Percentiles rank a stretch among this genome's conserved stretches.
These are phyloP conservation scores for Paraglomus brasilianum DNA, from an alignment of 192 early-diverging fungal species.

Conservation along the genomic window DNA sequence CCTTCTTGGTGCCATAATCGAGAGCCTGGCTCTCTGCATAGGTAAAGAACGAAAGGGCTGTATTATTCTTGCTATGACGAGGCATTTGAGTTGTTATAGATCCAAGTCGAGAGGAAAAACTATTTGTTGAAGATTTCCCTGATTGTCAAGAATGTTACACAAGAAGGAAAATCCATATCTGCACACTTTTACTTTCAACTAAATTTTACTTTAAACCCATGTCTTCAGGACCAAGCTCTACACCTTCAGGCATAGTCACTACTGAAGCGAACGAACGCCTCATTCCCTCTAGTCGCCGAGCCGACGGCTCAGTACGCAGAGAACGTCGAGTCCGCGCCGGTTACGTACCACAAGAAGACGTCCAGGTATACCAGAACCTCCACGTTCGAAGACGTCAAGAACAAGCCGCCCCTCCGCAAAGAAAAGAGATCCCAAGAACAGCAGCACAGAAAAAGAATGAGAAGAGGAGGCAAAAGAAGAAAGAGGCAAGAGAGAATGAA, in stretches of 20 bases:
- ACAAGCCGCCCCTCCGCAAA: constrained; percentile 25
- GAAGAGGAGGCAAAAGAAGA: constrained; percentile 44
- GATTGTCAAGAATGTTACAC: too few relatives aligned
- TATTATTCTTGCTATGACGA: constrained; percentile 94
- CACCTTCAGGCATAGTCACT: constrained; percentile 24
- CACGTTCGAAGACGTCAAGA: constrained; percentile 40
- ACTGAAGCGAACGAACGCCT: constrained; percentile 47
- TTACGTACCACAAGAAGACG: constrained; percentile 65
- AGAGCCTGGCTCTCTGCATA: constrained; percentile 83
- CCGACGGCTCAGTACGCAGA: constrained; percentile 68
- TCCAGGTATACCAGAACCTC: constrained; percentile 58
- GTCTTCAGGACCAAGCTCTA: not conserved
- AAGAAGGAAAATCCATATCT: too few relatives aligned
- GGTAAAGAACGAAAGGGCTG: constrained; percentile 85
- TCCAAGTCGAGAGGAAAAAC: too few relatives aligned
- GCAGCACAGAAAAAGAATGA: constrained; percentile 54
- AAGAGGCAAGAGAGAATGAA: constrained; percentile 31
- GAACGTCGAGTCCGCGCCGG: constrained; percentile 72
- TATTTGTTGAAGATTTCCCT: too few relatives aligned
- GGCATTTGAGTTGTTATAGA: constrained; percentile 48
- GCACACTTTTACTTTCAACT: too few relatives aligned
- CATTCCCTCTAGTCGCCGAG: constrained; percentile 59
- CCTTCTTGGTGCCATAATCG: constrained; percentile 89
- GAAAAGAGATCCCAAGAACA: constrained; percentile 33
- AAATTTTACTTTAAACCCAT: too few relatives aligned